Percentiles rank a stretch among this genome's conserved stretches.
Conservation (phyloP, 495 filamentous ascomycete genomes). For the Articulospora tetracladia region DNA sequence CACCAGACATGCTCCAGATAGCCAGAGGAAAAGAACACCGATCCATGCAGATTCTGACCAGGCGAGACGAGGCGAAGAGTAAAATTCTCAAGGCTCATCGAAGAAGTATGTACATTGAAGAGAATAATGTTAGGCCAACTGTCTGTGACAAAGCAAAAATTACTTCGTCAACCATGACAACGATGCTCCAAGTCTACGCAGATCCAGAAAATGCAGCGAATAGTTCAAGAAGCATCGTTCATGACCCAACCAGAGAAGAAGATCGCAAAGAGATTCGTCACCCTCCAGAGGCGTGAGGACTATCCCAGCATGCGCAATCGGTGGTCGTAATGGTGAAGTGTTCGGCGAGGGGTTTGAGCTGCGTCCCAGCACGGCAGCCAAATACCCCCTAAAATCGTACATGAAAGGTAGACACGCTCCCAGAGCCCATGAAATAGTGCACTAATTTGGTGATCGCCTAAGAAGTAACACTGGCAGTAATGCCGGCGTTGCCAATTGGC, state of each 20-base stretch:
- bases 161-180: neutral
- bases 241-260: slow-evolving; percentile 12
- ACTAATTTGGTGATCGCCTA: neutral
- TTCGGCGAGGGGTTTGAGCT: slow-evolving; percentile 10
- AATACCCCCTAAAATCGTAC: slow-evolving; percentile 19
- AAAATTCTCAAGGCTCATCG: neutral
- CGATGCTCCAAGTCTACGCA: neutral
- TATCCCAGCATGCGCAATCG: slow-evolving; percentile 8
- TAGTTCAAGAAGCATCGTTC: neutral
- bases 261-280: slow-evolving; percentile 13
- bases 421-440: slow-evolving; percentile 11
- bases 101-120: neutral
- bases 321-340: neutral
- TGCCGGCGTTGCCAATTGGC: slow-evolving; percentile 8
- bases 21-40: slow-evolving; percentile 5
- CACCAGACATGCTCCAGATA: slow-evolving; percentile 14
- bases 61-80: neutral
- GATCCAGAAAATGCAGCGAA: neutral
- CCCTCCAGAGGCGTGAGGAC: slow-evolving; percentile 17
- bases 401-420: slow-evolving; percentile 16
- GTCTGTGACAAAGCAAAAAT: neutral
- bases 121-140: neutral
- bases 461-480: slow-evolving; percentile 6
- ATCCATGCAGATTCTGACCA: neutral
- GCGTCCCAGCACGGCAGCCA: slow-evolving; percentile 15